phyloP scores from a whole-genome alignment of 257 asterid species.

The Primulina huaijiensis region DNA sequence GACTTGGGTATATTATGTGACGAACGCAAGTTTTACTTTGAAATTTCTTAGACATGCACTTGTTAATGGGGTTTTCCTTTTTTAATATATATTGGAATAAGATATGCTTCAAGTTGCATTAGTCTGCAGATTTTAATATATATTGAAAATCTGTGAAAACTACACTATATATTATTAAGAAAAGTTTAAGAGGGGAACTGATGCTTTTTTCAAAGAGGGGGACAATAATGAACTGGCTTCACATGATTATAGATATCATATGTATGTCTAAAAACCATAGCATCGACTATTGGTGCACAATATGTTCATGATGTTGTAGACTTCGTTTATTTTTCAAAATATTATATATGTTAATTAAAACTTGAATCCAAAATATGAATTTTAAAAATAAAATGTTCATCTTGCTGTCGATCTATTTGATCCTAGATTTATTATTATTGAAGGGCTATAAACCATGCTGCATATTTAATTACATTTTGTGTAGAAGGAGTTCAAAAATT shows the following conservation, averaged over 20 bases:
- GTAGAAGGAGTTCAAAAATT: no score
- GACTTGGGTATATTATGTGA: slow-evolving; percentile 40
- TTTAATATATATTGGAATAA: slow-evolving; percentile 8
- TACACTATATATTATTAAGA: slow-evolving; percentile 6
- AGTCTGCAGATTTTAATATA: slow-evolving; percentile 33
- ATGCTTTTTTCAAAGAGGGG: slow-evolving; percentile 30
- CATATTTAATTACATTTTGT: no score
- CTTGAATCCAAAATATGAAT: no score
- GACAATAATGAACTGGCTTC: slow-evolving; percentile 58
- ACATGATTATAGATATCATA: slow-evolving; percentile 34
- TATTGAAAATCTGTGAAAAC: slow-evolving; percentile 32
- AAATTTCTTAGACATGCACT: slow-evolving; percentile 52
- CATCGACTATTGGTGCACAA: no score
- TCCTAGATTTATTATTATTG: no score
- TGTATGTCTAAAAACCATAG: neutral
- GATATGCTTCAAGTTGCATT: slow-evolving; percentile 31
- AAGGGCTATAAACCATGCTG: no score
- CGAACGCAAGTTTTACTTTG: slow-evolving; percentile 54
- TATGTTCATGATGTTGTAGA: no score
- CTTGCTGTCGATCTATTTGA: no score
- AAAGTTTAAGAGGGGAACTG: slow-evolving; percentile 30
- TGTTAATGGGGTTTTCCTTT: slow-evolving; percentile 22
- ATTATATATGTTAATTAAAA: no score
- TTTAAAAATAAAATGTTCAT: no score
- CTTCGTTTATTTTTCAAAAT: no score